Evolutionary conservation across 345 rosid genomes (phyloP).

Genomic region (Arabidopsis arenosa): DNA sequence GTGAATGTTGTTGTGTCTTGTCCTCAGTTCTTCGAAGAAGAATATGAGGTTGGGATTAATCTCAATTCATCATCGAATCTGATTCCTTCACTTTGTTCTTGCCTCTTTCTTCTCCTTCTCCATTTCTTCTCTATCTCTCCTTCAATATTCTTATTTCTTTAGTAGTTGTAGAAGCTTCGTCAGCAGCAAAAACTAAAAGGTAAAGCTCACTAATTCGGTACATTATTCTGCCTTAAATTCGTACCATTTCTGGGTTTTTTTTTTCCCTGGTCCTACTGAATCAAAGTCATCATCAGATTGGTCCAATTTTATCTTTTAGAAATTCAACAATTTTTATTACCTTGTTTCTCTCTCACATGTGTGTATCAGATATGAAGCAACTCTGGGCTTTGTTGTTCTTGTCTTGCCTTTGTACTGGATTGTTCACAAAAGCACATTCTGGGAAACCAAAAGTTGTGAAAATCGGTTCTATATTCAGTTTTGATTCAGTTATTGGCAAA

Average conservation of each 20-base stretch:
- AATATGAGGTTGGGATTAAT: conserved; percentile 42
- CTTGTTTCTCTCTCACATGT: background rate
- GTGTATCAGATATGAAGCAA: conserved; percentile 40
- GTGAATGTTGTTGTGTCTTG: conserved; percentile 6
- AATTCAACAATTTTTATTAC: conserved; percentile 18
- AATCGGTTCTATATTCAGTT: conserved; percentile 74
- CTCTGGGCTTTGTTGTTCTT: conserved; percentile 46
- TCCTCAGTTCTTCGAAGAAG: conserved; percentile 22
- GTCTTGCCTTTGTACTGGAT: conserved; percentile 45
- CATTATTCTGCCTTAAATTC: background rate
- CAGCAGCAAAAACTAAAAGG: conserved; percentile 7
- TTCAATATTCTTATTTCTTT: background rate
- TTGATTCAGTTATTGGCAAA: conserved; percentile 71
- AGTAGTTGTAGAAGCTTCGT: conserved; percentile 8
- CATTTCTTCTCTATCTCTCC: background rate
- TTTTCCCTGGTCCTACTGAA: background rate
- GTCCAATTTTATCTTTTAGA: background rate
- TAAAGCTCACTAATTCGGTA: conserved; percentile 3
- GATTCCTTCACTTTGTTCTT: conserved; percentile 43
- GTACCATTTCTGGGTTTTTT: background rate
- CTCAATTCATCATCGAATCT: conserved; percentile 44
- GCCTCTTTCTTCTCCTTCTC: conserved; percentile 36
- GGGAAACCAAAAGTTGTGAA: conserved; percentile 68
- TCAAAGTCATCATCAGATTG: conserved; percentile 5
- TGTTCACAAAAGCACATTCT: conserved; percentile 41